Conservation (phyloP, 2,329 filamentous ascomycete genomes). For the Bimuria novae-zelandiae region DNA sequence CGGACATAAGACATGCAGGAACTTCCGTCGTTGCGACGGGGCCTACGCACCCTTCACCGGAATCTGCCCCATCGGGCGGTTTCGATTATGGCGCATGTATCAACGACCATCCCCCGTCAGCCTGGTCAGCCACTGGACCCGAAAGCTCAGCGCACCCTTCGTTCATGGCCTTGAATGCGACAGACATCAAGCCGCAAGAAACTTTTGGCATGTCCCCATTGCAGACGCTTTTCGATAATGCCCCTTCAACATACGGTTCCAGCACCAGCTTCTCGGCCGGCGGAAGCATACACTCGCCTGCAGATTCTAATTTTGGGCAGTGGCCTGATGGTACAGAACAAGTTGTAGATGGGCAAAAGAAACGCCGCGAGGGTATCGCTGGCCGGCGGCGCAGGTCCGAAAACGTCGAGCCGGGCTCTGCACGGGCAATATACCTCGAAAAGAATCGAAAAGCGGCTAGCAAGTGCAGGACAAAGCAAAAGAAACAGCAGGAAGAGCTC, state of each 20-base stretch:
- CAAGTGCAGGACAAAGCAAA: constrained; percentile 72
- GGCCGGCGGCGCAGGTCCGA: constrained; percentile 24
- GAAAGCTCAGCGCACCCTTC: neutral
- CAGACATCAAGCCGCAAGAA: neutral
- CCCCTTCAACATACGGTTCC: constrained; percentile 1
- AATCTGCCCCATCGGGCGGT: neutral
- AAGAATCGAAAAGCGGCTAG: constrained; percentile 73
- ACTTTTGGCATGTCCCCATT: constrained; percentile 13
- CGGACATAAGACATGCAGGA: neutral
- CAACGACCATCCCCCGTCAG: neutral
- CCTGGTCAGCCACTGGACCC: neutral
- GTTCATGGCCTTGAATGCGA: constrained; percentile 11
- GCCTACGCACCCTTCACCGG: neutral
- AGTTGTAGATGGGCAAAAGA: neutral
- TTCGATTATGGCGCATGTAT: neutral
- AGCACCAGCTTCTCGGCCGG: constrained; percentile 5
- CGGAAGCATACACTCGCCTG: neutral
- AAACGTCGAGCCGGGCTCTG: constrained; percentile 30
- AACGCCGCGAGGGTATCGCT: constrained; percentile 9
- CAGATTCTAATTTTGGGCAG: neutral
- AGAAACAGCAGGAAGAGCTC: constrained; percentile 56
- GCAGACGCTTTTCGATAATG: constrained; percentile 14
- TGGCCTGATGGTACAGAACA: neutral
- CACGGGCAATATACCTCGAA: constrained; percentile 55
- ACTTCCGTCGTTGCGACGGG: neutral